phyloP scores from a whole-genome alignment of 345 rosid species.

The Fremontodendron californicum region DNA sequence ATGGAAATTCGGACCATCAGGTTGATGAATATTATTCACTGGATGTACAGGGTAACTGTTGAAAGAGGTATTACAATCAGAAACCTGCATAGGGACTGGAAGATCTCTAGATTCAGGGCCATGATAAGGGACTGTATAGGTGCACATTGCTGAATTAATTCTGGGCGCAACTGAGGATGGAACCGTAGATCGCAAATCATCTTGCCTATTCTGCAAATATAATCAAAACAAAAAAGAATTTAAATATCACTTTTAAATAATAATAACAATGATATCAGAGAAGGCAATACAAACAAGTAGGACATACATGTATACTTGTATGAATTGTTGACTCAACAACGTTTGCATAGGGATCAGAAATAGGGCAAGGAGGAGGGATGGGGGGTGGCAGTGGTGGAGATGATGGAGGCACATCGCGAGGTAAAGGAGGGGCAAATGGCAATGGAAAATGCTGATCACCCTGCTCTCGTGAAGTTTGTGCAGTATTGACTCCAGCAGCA shows the following conservation, averaged over 20 bases:
- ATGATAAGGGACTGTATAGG: slow-evolving; percentile 39
- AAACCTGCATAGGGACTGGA: slow-evolving; percentile 38
- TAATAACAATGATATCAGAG: background rate
- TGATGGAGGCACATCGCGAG: slow-evolving; percentile 46
- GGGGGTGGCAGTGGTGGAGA: slow-evolving; percentile 56
- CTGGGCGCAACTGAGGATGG: slow-evolving; percentile 39
- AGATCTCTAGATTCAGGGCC: slow-evolving; percentile 47
- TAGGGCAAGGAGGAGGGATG: slow-evolving; percentile 32
- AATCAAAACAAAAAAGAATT: slow-evolving; percentile 10
- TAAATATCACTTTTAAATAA: background rate
- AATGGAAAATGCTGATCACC: slow-evolving; percentile 32
- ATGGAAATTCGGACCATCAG: slow-evolving; percentile 47
- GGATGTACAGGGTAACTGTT: slow-evolving; percentile 39
- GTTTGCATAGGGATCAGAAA: slow-evolving; percentile 40
- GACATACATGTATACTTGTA: slow-evolving; percentile 39
- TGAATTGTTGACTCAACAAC: slow-evolving; percentile 33
- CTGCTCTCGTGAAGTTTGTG: slow-evolving; percentile 33
- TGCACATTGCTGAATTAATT: slow-evolving; percentile 37
- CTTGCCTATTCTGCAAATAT: slow-evolving; percentile 46
- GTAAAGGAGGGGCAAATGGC: slow-evolving; percentile 44
- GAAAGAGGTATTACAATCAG: slow-evolving; percentile 46
- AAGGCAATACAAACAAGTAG: slow-evolving; percentile 7
- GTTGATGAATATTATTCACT: slow-evolving; percentile 35
- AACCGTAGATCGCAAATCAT: slow-evolving; percentile 34
- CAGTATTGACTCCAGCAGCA: slow-evolving; percentile 24